Percentiles rank a stretch among this genome's conserved stretches.
Conservation (phyloP, 345 rosid species). For the sweet orange (Citrus sinensis) region DNA sequence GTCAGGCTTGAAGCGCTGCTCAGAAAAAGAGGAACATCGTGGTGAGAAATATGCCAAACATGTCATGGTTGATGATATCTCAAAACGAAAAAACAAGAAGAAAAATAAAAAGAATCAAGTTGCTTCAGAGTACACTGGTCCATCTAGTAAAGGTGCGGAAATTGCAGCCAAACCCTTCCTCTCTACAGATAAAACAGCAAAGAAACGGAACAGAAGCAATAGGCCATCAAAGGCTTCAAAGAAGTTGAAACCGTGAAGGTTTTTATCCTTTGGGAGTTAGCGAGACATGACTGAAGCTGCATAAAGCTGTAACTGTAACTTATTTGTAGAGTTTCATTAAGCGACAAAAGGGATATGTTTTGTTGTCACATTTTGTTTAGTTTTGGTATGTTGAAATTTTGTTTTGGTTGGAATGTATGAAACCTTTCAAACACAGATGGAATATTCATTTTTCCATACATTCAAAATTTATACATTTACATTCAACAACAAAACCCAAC, state of each 20-base stretch:
- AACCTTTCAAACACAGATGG: not conserved
- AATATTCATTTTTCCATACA: not conserved
- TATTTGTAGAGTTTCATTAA: not conserved
- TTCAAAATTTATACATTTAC: constrained; percentile 5
- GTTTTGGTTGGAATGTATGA: not conserved
- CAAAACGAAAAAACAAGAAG: constrained; percentile 15
- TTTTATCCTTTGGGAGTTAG: not conserved
- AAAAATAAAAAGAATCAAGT: constrained; percentile 20
- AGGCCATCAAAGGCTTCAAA: constrained; percentile 20
- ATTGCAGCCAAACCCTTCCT: constrained; percentile 39
- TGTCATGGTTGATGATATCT: constrained; percentile 21
- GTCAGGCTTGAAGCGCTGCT: constrained; percentile 29
- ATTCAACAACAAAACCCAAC: not conserved
- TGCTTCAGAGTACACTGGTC: constrained; percentile 16
- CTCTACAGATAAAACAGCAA: constrained; percentile 36
- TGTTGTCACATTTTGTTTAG: not conserved
- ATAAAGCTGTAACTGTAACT: not conserved
- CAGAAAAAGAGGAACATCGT: constrained; percentile 13
- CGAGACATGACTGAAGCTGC: constrained; percentile 7
- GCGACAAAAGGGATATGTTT: not conserved
- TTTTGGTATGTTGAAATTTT: not conserved
- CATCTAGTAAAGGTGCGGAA: constrained; percentile 27
- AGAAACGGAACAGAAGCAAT: constrained; percentile 38
- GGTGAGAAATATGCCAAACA: constrained; percentile 22
- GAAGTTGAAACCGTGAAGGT: constrained; percentile 32